Base-by-base conservation (phyloP, 176 grass and related monocot genomes). In the Poa pratensis region DNA sequence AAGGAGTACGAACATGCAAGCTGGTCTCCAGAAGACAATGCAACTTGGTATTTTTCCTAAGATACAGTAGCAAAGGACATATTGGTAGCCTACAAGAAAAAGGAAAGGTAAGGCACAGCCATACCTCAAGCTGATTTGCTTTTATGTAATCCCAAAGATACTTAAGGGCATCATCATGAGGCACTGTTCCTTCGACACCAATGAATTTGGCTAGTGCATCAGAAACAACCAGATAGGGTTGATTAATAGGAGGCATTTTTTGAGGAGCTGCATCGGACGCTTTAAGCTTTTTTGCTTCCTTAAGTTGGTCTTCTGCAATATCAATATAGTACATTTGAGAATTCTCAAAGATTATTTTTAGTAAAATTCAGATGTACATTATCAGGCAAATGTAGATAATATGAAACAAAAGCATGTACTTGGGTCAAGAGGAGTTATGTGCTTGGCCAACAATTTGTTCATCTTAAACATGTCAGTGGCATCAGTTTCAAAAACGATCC, bases 401-500 rank as follows among this genome's bases (percentile, higher is more conserved):
- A 72, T 27, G 27, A 82, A 66, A 55, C 11, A 73, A 49, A 82
- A 83, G 60, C 0, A 19, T 35, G 18, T 93, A 96, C 94, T 87
- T 82, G 90, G 77, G 77, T 92, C 93, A 87, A 99, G 91, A 2
- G 93, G 86, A 32, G 89, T 92, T 88, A 99, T 99, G 84, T 99
- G 96, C 78, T 99, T 99, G 61, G 96, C 90, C 87, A 99, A 90
- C 57, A 99, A 91, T 76, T 99, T 99, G 83, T 99, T 99, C 96
- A 99, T 99, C 76, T 99, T 99, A 90, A 99, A 99, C 96, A 99
- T 99, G 90, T 99, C 96, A 37, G 96, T 99, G 79, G 85, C 26
- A 45, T 99, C 96, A 49, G 93, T 99, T 88, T 73, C 96, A 94
- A 99, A 99, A 74, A 99, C 90, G 32, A 76, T 75, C 76, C 92